phyloP scores from a whole-genome alignment of 164 flowering plant genomes.

The Warburgia ugandensis region DNA sequence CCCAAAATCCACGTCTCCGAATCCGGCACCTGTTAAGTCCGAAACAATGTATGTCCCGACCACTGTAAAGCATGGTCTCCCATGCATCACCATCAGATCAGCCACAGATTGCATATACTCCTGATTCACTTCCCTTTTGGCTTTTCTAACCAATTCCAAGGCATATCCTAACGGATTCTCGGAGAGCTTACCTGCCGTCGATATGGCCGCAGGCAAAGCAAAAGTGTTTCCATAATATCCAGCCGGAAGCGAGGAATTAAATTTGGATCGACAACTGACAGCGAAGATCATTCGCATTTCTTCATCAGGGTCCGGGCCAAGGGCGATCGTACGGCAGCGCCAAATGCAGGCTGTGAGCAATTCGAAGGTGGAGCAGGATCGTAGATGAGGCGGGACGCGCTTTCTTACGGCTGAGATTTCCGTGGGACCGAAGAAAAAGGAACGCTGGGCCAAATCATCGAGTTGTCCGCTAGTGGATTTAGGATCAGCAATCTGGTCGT shows the following conservation, averaged over 20 bases:
- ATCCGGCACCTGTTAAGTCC: constrained; percentile 35
- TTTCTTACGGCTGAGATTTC: constrained; percentile 21
- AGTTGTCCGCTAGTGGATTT: constrained; percentile 13
- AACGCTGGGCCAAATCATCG: constrained; percentile 22
- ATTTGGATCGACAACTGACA: constrained; percentile 25
- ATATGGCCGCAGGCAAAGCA: constrained; percentile 24
- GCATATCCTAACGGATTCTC: constrained; percentile 31
- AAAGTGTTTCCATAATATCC: constrained; percentile 56
- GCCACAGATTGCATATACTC: constrained; percentile 24
- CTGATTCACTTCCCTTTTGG: constrained; percentile 21
- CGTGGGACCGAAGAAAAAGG: constrained; percentile 30
- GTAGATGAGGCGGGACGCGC: constrained; percentile 14
- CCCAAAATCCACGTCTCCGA: constrained; percentile 45
- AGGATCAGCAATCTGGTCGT: constrained; percentile 12
- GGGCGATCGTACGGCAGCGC: constrained; percentile 35
- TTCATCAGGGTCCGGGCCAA: constrained; percentile 22
- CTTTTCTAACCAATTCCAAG: constrained; percentile 29
- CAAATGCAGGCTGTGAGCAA: constrained; percentile 30
- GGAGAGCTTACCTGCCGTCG: constrained; percentile 26
- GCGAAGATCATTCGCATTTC: constrained; percentile 30
- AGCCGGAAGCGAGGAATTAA: constrained; percentile 15
- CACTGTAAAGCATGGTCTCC: constrained; percentile 20
- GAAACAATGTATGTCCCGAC: constrained; percentile 33
- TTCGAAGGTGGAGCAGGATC: constrained; percentile 24
- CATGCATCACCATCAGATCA: constrained; percentile 23